These are phyloP conservation scores for Colletotrichum orbiculare DNA, from an alignment of 2,329 filamentous ascomycete species.

Conservation along the genomic window DNA sequence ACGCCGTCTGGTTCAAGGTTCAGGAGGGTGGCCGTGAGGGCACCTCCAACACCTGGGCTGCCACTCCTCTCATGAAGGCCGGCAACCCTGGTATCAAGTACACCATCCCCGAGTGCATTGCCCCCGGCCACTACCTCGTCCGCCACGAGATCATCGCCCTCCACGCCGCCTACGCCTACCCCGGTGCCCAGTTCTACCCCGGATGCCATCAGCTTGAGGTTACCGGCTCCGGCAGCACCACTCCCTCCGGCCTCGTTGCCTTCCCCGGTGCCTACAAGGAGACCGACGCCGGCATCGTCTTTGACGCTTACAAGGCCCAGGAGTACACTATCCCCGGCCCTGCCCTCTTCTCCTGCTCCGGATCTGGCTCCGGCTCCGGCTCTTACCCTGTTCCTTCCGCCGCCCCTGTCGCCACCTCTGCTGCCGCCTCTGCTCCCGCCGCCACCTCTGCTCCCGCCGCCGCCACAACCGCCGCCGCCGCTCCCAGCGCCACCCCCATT, in stretches of 20 bases:
- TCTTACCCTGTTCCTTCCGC: constrained; percentile 20
- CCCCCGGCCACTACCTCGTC: constrained; percentile 62
- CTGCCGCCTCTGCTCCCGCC: constrained; percentile 13
- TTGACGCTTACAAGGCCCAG: constrained; percentile 57
- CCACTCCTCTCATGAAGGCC: constrained; percentile 56
- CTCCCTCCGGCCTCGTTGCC: constrained; percentile 51
- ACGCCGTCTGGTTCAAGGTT: constrained; percentile 66
- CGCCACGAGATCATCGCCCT: constrained; percentile 65
- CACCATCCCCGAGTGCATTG: constrained; percentile 61
- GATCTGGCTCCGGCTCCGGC: constrained; percentile 26
- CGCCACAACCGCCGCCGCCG: constrained; percentile 2
- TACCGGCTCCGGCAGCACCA: constrained; percentile 54
- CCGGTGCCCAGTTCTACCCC: constrained; percentile 64
- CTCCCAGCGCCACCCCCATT: constrained; percentile 7
- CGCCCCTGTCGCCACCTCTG: constrained; percentile 7
- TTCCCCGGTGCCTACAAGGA: constrained; percentile 62
- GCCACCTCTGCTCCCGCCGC: constrained; percentile 13
- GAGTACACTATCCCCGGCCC: constrained; percentile 61
- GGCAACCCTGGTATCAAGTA: constrained; percentile 55
- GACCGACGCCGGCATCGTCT: constrained; percentile 58
- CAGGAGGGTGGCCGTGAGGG: constrained; percentile 60
- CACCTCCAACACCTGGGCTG: constrained; percentile 60
- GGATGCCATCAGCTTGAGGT: constrained; percentile 65
- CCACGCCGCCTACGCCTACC: constrained; percentile 55
- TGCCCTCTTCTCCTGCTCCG: constrained; percentile 57